phyloP scores from a whole-genome alignment of 176 grass and related monocot species.

The Aegilops longissima region DNA sequence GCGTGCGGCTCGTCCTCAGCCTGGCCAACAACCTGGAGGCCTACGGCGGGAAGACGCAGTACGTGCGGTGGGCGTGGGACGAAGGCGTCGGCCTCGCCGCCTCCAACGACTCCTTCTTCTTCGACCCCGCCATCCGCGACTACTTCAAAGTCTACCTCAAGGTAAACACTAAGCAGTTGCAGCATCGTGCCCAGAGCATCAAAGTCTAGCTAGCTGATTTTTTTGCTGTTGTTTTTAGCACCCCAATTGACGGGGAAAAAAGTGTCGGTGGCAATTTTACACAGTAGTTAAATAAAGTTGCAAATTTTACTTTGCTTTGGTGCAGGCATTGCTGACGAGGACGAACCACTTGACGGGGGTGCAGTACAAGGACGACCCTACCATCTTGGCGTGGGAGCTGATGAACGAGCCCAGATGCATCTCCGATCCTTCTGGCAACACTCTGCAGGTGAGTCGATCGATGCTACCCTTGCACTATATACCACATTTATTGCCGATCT shows the following conservation, averaged over 20 bases:
- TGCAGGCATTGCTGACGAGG: constrained; percentile 83
- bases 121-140: constrained; percentile 73
- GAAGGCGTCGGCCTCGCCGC: constrained; percentile 77
- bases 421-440: constrained; percentile 74
- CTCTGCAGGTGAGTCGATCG: constrained; percentile 61
- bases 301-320: neutral
- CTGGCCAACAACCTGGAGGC: constrained; percentile 88
- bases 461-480: too few species aligned
- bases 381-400: constrained; percentile 94
- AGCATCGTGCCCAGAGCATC: neutral
- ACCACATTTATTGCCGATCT: too few species aligned
- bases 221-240: neutral
- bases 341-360: constrained; percentile 90
- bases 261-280: constrained; percentile 38
- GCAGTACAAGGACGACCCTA: constrained; percentile 87
- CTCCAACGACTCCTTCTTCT: constrained; percentile 99
- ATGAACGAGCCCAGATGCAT: constrained; percentile 96
- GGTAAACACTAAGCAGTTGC: constrained; percentile 18
- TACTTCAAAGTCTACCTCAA: constrained; percentile 98
- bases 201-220: neutral
- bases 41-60: constrained; percentile 93
- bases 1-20: constrained; percentile 71
- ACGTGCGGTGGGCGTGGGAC: constrained; percentile 97
- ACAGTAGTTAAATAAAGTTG: neutral
- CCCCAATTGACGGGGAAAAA: neutral